Percentiles rank a stretch among this genome's conserved stretches.
Evolutionary conservation across 1,284 basidiomycete species (phyloP).

Genomic region (Rhodotorula sp.): DNA sequence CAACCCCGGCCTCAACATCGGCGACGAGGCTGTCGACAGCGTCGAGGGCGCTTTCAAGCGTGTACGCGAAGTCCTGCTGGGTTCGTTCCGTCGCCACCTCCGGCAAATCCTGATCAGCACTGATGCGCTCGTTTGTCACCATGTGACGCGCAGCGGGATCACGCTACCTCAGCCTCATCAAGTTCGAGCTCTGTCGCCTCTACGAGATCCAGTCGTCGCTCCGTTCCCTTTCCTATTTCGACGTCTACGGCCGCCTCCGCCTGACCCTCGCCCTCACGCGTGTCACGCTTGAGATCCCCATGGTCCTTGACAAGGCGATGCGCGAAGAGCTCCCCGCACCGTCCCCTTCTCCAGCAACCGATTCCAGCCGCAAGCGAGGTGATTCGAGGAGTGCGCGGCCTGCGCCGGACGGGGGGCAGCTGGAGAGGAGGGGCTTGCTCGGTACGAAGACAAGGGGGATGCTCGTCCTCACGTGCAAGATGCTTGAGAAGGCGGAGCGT

Average conservation of each 20-base stretch:
- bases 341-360: not conserved
- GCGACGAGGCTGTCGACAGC: conserved; percentile 49
- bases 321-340: conserved; percentile 37
- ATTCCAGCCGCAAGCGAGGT: not conserved
- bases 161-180: conserved; percentile 69
- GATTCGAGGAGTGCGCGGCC: conserved; percentile 10
- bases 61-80: conserved; percentile 46
- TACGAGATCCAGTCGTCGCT: conserved; percentile 75
- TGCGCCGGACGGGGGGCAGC: conserved; percentile 13
- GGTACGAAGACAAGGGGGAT: conserved; percentile 40
- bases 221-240: conserved; percentile 70
- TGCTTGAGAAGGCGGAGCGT: conserved; percentile 42
- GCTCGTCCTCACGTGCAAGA: conserved; percentile 40
- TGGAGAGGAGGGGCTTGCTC: conserved; percentile 37
- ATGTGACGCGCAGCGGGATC: conserved; percentile 60
- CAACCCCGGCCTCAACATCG: conserved; percentile 46
- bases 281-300: conserved; percentile 72
- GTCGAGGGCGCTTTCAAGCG: conserved; percentile 48
- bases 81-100: conserved; percentile 23
- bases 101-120: not conserved
- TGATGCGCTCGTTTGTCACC: not conserved
- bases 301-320: conserved; percentile 70
- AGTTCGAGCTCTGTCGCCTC: conserved; percentile 66
- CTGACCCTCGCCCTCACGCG: conserved; percentile 73
- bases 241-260: conserved; percentile 70